Evolutionary conservation across 192 early-diverging fungal genomes (phyloP), one percentile per base, ranked within the genome.

Genomic region (Linnemannia elongata): DNA sequence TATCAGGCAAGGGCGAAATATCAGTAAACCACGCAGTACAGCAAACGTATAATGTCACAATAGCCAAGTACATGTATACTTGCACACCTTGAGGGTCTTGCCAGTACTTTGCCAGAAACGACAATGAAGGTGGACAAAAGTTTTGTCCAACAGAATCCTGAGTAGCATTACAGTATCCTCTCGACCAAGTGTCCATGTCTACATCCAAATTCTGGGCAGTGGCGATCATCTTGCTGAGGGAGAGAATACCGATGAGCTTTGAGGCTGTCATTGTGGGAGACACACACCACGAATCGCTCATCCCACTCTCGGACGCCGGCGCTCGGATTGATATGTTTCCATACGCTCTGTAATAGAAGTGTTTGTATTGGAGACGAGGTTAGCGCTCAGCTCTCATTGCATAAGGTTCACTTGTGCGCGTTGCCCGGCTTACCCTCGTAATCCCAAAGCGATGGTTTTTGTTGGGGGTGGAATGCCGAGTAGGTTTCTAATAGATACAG

Each of bases 41-140:
- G 20, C 13, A 69, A 47, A 0, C 39, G 36, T 1, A 35, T 22
- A 33, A 0, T 22, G 79, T 27, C 4, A 9, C 13, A 89, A 57
- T 33, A 66, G 39, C 22, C 38, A 27, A 5, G 8, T 63, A 39
- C 38, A 39, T 39, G 38, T 3, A n/a, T n/a, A 10, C 13, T 39
- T 8, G 42, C 44, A 76, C 81, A 96, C 96, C 90, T 78, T 93
- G 89, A 20, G 95, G 89, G 89, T 97, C 96, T 82, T 97, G 96
- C 94, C 96, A 97, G 73, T 94, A 96, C 85, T 95, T 96, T 42
- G 93, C 92, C 17, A 97, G 84, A 72, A 91, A 93, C 15, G 96
- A 91, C 36, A 97, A 88, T 0, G 95, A 96, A 1, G 96, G 93
- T 17, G 85, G 84, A 42, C 89, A 87, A 79, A 88, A 96, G 9